Base-by-base conservation (phyloP, 2,329 filamentous ascomycete genomes). In the Anisogramma anomala region DNA sequence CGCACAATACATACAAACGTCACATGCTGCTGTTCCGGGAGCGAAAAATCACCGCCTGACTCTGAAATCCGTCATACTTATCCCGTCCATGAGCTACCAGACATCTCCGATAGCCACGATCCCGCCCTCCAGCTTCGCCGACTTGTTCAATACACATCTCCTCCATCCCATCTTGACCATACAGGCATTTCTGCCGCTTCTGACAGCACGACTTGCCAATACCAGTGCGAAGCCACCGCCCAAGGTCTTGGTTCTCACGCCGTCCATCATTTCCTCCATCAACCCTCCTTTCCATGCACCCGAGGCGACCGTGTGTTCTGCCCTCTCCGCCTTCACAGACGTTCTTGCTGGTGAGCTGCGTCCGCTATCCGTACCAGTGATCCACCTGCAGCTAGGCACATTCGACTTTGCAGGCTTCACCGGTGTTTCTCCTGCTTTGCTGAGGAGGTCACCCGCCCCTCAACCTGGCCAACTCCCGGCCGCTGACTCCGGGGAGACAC, bases 71-170 rank as follows among this genome's bases (percentile, higher is more conserved):
- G 68, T 96, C 40, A 75, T 98, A 40, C 67, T 96, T 48, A 82
- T 94, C 18, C 89, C 89, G 2, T 84, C 81, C 18, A 69, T 82
- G 18, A 78, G 82, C 55, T 93, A 88, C 59, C 82, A 85, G 39
- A 80, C 82, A 19, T 85, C 84, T 3, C 83, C 85, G 15, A 82
- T 96, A 47, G 85, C 87, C 47, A 88, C 85, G 3, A 81, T 95
- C 45, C 78, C 84, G 6, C 79, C 85, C 0, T 84, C 84, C 22
- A 80, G 77, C 53, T 91, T 94, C 66, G 84, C 85, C 49, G 86
- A 95, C 56, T 81, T 87, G 25, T 78, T 96, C 59, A 94, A 95
- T 60, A 89, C 86, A 13, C 88, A 94, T 55, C 74, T 98, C 10
- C 72, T 96, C 41, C 83, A 87, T 43, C 89, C 89, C 1, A 86